Evolutionary conservation across 345 rosid species (phyloP).

Genomic region (Hypericum perforatum): DNA sequence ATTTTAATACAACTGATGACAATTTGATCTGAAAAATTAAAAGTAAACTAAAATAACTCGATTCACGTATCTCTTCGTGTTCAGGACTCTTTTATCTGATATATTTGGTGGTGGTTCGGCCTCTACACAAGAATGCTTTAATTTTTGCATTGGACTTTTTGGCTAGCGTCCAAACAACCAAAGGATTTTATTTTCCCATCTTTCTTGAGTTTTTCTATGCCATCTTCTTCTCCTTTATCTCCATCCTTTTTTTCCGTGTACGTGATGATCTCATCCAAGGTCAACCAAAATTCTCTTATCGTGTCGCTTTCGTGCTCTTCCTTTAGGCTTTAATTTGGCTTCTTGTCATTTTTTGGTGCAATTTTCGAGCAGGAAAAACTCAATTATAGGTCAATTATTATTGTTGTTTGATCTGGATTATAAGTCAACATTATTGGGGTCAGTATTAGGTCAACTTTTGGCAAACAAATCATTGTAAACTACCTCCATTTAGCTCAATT

Average conservation of each 20-base stretch:
- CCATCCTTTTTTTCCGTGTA: conserved; percentile 5
- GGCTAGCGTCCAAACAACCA: conserved; percentile 10
- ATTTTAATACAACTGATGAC: too few species aligned
- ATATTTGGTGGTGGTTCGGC: conserved; percentile 25
- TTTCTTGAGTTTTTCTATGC: background rate
- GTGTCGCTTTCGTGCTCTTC: conserved; percentile 17
- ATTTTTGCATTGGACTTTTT: conserved; percentile 16
- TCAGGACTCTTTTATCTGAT: conserved; percentile 22
- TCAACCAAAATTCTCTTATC: conserved; percentile 20
- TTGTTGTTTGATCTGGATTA: too few species aligned
- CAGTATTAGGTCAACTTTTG: too few species aligned
- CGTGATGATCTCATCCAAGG: conserved; percentile 19
- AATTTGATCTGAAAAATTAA: too few species aligned
- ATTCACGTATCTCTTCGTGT: conserved; percentile 15
- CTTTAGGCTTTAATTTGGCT: background rate
- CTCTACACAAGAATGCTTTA: conserved; percentile 10
- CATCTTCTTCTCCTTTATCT: conserved; percentile 13
- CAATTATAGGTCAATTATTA: too few species aligned
- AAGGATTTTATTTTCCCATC: background rate
- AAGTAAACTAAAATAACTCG: too few species aligned
- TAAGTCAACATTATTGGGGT: too few species aligned
- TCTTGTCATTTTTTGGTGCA: background rate
- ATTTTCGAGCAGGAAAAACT: too few species aligned
- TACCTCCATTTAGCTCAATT: too few species aligned
- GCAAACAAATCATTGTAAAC: too few species aligned